Conservation (phyloP, 78 protist species). For the Dictyostelium brefeldianum region DNA sequence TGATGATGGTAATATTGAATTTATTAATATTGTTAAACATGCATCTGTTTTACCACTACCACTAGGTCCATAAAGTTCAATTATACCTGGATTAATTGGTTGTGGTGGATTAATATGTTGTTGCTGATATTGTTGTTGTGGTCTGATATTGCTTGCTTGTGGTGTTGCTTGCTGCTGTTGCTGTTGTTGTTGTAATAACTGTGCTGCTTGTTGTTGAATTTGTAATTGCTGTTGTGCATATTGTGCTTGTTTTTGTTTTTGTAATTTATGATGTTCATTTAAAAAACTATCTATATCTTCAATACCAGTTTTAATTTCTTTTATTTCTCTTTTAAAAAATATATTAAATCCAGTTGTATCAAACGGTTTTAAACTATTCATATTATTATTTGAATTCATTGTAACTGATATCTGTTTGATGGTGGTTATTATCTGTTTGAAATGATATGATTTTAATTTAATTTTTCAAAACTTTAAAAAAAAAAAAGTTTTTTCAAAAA, state of each 20-base stretch:
- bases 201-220: background rate
- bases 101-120: background rate
- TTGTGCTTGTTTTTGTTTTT: background rate
- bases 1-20: slow-evolving; percentile 6
- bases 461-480: too few species aligned
- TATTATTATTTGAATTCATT: too few species aligned
- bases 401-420: too few species aligned
- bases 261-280: background rate
- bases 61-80: slow-evolving; percentile 39
- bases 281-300: slow-evolving; percentile 25
- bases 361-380: background rate
- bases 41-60: slow-evolving; percentile 27
- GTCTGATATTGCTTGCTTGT: background rate
- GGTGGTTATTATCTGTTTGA: too few species aligned
- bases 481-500: too few species aligned
- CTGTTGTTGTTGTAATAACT: background rate
- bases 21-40: background rate
- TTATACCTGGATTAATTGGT: slow-evolving; percentile 34
- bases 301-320: slow-evolving; percentile 18
- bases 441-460: too few species aligned
- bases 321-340: slow-evolving; percentile 51
- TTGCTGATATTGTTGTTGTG: slow-evolving; percentile 8
- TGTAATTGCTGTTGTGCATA: background rate
- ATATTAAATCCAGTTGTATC: slow-evolving; percentile 37
- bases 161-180: background rate